phyloP scores from a whole-genome alignment of 148 eudicot species.

The Cornus florida region DNA sequence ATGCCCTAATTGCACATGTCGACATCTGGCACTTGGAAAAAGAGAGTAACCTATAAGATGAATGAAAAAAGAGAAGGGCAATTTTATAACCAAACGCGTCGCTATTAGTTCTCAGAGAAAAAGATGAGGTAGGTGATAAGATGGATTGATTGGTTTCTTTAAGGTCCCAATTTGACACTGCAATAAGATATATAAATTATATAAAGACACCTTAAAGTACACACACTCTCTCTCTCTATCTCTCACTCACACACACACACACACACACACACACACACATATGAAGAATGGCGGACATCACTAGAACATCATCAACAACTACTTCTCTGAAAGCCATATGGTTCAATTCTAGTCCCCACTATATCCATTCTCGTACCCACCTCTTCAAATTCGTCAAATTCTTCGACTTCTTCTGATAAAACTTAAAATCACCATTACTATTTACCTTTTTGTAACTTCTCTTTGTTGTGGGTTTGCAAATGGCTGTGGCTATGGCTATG shows the following conservation, averaged over 20 bases:
- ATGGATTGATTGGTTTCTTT: too few relatives aligned
- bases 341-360: conserved; percentile 18
- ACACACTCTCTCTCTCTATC: too few relatives aligned
- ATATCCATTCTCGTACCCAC: conserved; percentile 9
- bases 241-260: neutral
- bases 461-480: conserved; percentile 21
- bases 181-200: too few relatives aligned
- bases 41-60: too few relatives aligned
- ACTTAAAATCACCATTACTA: neutral
- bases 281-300: conserved; percentile 33
- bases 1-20: too few relatives aligned
- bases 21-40: too few relatives aligned
- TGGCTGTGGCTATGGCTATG: conserved; percentile 89
- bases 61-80: too few relatives aligned
- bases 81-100: too few relatives aligned
- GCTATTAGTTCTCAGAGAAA: too few relatives aligned
- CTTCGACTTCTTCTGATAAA: conserved; percentile 14
- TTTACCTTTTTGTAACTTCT: neutral
- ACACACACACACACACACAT: neutral
- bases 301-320: conserved; percentile 17
- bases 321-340: conserved; percentile 15
- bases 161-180: too few relatives aligned
- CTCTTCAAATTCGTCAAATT: conserved; percentile 16
- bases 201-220: too few relatives aligned
- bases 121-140: too few relatives aligned